Evolutionary conservation across 2,329 filamentous ascomycete genomes (phyloP).

Genomic region (Fusarium burgessii): DNA sequence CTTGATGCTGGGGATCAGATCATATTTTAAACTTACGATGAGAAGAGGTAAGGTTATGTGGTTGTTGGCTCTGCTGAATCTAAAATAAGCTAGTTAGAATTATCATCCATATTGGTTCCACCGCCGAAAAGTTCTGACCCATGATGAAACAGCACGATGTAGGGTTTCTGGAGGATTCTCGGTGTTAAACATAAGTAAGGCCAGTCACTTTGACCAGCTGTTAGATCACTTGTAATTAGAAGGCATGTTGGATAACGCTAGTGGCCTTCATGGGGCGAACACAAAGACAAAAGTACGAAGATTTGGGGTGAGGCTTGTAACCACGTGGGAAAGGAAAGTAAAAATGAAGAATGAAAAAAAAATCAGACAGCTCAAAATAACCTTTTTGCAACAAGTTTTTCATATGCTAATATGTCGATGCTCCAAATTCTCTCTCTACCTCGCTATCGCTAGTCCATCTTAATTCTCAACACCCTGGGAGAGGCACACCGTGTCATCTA

Average conservation of each 20-base stretch:
- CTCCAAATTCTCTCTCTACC: neutral
- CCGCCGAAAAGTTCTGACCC: neutral
- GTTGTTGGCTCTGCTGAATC: slow-evolving; percentile 11
- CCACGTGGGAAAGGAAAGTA: too few relatives aligned
- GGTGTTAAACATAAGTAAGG: slow-evolving; percentile 4
- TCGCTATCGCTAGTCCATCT: slow-evolving; percentile 15
- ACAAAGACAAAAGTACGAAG: neutral
- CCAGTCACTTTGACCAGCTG: neutral
- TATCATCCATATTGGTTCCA: slow-evolving; percentile 17
- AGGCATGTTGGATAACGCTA: neutral
- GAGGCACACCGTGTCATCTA: slow-evolving; percentile 9
- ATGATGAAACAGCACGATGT: slow-evolving; percentile 10
- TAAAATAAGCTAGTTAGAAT: slow-evolving; percentile 9
- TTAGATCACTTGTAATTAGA: neutral
- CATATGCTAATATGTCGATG: slow-evolving; percentile 3
- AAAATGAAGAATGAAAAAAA: too few relatives aligned
- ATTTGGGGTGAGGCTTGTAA: neutral
- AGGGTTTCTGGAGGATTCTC: neutral
- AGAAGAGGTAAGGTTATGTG: neutral
- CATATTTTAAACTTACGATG: slow-evolving; percentile 1
- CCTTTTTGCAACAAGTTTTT: neutral
- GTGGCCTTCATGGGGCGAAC: neutral
- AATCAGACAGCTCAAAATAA: neutral
- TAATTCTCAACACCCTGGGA: neutral
- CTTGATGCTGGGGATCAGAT: neutral